These are phyloP conservation scores for Alopecurus myosuroides DNA, from an alignment of 176 grass and related monocot species.

Conservation along the genomic window DNA sequence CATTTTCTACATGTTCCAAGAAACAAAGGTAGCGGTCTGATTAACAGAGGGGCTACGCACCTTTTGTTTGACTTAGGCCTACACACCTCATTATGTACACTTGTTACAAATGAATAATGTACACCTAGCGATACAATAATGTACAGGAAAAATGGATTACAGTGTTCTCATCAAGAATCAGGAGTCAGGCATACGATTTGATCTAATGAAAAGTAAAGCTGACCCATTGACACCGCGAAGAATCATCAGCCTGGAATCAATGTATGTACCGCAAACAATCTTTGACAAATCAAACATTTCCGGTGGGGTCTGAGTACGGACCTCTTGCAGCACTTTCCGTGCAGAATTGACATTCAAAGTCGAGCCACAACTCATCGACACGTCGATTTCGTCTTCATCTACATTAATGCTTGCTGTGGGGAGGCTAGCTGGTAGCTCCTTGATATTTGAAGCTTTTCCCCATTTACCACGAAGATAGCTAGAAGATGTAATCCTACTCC, in stretches of 20 bases:
- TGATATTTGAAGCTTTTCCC: slow-evolving; percentile 40
- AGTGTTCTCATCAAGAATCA: slow-evolving; percentile 23
- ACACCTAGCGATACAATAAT: slow-evolving; percentile 36
- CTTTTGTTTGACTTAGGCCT: neutral
- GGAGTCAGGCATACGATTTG: slow-evolving; percentile 24
- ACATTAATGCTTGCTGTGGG: slow-evolving; percentile 40
- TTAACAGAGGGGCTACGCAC: neutral
- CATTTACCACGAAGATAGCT: slow-evolving; percentile 48
- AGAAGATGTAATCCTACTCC: slow-evolving; percentile 13
- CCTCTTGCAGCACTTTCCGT: slow-evolving; percentile 62
- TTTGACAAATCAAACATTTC: slow-evolving; percentile 90
- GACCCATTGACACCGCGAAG: slow-evolving; percentile 73
- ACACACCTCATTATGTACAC: slow-evolving; percentile 8
- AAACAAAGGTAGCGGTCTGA: neutral
- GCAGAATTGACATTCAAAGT: slow-evolving; percentile 36
- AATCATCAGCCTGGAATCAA: slow-evolving; percentile 88
- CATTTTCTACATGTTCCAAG: neutral
- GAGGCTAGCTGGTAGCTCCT: slow-evolving; percentile 65
- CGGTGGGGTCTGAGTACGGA: slow-evolving; percentile 66
- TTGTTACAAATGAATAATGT: slow-evolving; percentile 29
- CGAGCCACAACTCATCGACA: slow-evolving; percentile 56
- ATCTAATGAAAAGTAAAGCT: slow-evolving; percentile 73
- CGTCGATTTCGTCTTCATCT: slow-evolving; percentile 47
- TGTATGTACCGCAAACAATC: slow-evolving; percentile 79
- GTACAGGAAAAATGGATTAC: slow-evolving; percentile 8